Conservation (phyloP, 2,329 filamentous ascomycete genomes). For the Botrytis sinoallii region DNA sequence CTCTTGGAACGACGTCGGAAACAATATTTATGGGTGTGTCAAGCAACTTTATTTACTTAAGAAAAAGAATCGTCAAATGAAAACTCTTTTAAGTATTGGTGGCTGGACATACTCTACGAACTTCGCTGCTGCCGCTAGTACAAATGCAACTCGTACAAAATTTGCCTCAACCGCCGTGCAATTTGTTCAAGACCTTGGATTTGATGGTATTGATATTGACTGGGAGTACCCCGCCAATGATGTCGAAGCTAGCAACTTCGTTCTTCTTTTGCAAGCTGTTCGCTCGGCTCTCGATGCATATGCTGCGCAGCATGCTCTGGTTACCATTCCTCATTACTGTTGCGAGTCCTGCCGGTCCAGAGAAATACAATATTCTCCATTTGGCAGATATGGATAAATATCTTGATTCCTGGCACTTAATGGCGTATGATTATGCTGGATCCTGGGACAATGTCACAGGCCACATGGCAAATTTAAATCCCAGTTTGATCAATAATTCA, state of each 20-base stretch:
- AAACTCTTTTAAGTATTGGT: slow-evolving; percentile 76
- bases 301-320: slow-evolving; percentile 43
- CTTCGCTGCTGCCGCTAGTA: slow-evolving; percentile 66
- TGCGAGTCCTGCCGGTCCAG: slow-evolving; percentile 49
- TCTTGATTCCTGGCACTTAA: slow-evolving; percentile 58
- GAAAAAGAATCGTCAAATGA: slow-evolving; percentile 72
- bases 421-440: slow-evolving; percentile 72
- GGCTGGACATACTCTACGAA: slow-evolving; percentile 82
- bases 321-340: slow-evolving; percentile 54
- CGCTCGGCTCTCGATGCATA: slow-evolving; percentile 48
- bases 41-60: slow-evolving; percentile 80
- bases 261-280: slow-evolving; percentile 35
- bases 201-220: slow-evolving; percentile 48
- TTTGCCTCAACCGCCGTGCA: slow-evolving; percentile 70
- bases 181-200: slow-evolving; percentile 70
- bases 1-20: slow-evolving; percentile 63
- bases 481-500: slow-evolving; percentile 49
- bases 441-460: slow-evolving; percentile 62
- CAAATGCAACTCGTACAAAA: slow-evolving; percentile 54
- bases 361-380: slow-evolving; percentile 48
- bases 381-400: slow-evolving; percentile 46
- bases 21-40: slow-evolving; percentile 75
- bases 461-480: slow-evolving; percentile 70
- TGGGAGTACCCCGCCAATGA: slow-evolving; percentile 33
- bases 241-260: slow-evolving; percentile 34